Conservation (phyloP, 1,284 basidiomycete genomes). For the Schizophyllum amplum region DNA sequence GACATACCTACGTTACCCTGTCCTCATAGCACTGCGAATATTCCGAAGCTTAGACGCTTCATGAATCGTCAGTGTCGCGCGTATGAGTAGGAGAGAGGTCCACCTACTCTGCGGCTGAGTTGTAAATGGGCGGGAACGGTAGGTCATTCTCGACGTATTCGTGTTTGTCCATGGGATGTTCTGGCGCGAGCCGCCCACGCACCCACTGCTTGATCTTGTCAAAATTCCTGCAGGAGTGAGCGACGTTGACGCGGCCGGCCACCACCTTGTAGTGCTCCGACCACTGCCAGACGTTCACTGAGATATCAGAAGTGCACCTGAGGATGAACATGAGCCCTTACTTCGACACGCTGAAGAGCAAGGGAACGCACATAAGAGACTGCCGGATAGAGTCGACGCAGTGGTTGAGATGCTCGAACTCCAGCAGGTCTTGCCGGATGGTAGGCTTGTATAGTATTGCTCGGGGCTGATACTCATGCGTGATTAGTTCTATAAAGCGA, state of each 20-base stretch:
- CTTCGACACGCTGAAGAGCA: too few species aligned
- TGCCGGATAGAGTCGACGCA: slow-evolving; percentile 13
- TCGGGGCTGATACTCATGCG: slow-evolving; percentile 7
- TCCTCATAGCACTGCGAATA: too few species aligned
- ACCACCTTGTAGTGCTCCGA: slow-evolving; percentile 11
- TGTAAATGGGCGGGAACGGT: not conserved
- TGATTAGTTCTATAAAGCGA: slow-evolving; percentile 6
- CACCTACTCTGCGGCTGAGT: not conserved
- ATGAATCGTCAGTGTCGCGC: too few species aligned
- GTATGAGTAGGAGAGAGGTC: too few species aligned
- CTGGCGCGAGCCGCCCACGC: too few species aligned
- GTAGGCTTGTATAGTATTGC: slow-evolving; percentile 1
- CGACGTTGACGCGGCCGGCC: slow-evolving; percentile 3
- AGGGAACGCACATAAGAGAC: slow-evolving; percentile 7
- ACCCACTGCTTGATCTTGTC: slow-evolving; percentile 12
- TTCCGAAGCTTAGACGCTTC: too few species aligned
- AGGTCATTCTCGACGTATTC: too few species aligned
- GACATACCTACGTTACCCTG: too few species aligned
- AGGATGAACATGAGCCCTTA: too few species aligned
- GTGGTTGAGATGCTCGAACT: slow-evolving; percentile 8
- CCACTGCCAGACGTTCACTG: slow-evolving; percentile 18
- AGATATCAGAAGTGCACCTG: slow-evolving; percentile 6
- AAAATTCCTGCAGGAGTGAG: slow-evolving; percentile 13
- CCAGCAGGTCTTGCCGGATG: not conserved
- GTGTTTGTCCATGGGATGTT: too few species aligned